Percentiles rank a stretch among this genome's conserved stretches.
Evolutionary conservation across 148 eudicot genomes (phyloP).

Genomic region (Camellia sinensis): DNA sequence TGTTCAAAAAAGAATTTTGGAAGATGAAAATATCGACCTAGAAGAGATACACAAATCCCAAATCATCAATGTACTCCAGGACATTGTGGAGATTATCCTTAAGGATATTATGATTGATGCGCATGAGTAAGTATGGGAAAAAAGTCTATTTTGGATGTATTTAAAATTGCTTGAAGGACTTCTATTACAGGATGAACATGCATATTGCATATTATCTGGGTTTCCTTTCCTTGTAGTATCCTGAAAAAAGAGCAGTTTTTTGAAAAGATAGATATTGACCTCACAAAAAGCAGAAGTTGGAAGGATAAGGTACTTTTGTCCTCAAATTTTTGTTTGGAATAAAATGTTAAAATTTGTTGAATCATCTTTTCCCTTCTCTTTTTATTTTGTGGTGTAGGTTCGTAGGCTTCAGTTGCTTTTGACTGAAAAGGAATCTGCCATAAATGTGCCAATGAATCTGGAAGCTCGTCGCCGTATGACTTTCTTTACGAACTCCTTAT

Average conservation of each 20-base stretch:
- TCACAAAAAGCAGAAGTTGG: slow-evolving; percentile 56
- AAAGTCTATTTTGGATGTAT: background rate
- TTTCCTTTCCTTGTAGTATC: slow-evolving; percentile 37
- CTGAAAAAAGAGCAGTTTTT: slow-evolving; percentile 74
- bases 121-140: slow-evolving; percentile 48
- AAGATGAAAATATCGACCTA: no score
- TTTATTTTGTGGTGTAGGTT: slow-evolving; percentile 38
- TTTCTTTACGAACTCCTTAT: slow-evolving; percentile 91
- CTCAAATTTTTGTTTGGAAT: background rate
- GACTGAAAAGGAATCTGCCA: slow-evolving; percentile 96
- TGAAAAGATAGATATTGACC: slow-evolving; percentile 60
- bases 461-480: slow-evolving; percentile 98
- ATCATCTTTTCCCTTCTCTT: slow-evolving; percentile 1
- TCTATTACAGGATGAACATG: background rate
- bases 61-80: slow-evolving; percentile 83
- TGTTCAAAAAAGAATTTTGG: no score
- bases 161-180: background rate
- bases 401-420: slow-evolving; percentile 84
- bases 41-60: slow-evolving; percentile 55
- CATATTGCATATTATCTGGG: background rate
- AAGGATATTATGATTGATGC: slow-evolving; percentile 75
- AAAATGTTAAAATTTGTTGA: background rate
- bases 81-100: slow-evolving; percentile 82
- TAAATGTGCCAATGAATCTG: slow-evolving; percentile 90
- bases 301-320: slow-evolving; percentile 63